Evolutionary conservation across 106 monocot species (phyloP).

Genomic region (Xerophyta viscosa): DNA sequence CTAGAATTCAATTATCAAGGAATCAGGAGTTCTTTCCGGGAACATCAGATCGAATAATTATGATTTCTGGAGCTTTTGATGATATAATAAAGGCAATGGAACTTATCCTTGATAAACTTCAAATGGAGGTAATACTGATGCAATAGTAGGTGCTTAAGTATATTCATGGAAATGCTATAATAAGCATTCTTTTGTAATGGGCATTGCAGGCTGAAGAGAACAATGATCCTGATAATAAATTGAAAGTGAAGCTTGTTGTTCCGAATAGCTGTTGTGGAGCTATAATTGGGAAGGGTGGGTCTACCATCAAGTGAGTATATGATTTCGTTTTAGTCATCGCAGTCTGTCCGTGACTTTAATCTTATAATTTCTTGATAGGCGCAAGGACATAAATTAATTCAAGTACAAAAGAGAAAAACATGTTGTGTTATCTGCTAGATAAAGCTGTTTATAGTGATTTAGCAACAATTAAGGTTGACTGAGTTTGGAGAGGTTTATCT

Average conservation of each 20-base stretch:
- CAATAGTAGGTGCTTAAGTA: neutral
- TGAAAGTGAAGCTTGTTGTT: slow-evolving; percentile 54
- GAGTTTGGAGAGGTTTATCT: too few relatives aligned
- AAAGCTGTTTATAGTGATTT: too few relatives aligned
- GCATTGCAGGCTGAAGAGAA: slow-evolving; percentile 47
- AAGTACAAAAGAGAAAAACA: too few relatives aligned
- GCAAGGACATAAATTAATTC: too few relatives aligned
- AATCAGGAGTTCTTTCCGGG: slow-evolving; percentile 96
- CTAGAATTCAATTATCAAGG: slow-evolving; percentile 94
- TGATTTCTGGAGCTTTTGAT: slow-evolving; percentile 74
- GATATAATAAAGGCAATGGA: slow-evolving; percentile 87
- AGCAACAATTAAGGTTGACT: too few relatives aligned
- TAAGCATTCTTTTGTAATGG: neutral
- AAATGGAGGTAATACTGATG: slow-evolving; percentile 52
- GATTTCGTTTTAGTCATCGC: too few relatives aligned
- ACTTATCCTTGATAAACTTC: slow-evolving; percentile 74
- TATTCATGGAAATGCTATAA: neutral
- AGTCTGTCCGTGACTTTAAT: too few relatives aligned
- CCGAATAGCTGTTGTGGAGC: slow-evolving; percentile 73
- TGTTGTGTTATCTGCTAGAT: too few relatives aligned
- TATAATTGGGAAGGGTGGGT: slow-evolving; percentile 77
- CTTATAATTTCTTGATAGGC: too few relatives aligned
- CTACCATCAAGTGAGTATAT: slow-evolving; percentile 55
- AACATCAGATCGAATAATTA: slow-evolving; percentile 89
- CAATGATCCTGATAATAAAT: slow-evolving; percentile 41